Base-by-base conservation (phyloP, 192 early-diverging fungal species). In the Coemansia sp. region DNA sequence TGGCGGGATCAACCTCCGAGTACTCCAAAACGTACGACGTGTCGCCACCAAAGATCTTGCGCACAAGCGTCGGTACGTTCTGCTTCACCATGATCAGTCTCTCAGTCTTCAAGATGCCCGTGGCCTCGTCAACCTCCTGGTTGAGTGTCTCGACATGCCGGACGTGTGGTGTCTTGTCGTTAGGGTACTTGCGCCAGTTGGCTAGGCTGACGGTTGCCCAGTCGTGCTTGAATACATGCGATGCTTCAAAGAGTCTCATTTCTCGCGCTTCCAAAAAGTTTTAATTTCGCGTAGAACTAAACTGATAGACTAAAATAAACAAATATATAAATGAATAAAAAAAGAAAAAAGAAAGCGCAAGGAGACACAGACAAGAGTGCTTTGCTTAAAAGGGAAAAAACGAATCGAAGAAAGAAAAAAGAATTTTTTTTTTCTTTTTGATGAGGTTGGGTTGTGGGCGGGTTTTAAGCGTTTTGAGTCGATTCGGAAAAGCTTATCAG, bases 161-260 rank as follows among this genome's bases (percentile, higher is more conserved):
- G 49, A 99, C 96, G 69, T 99, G 97, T 52, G 89, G 87, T 31
- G 94, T 90, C 45, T 91, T 80, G 22, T 92, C 91, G 81, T 99
- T 99, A 0, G 97, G 97, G 84, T 99, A 99, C 79, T 99, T 99
- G 80, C 89, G 87, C 91, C 91, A 99, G 77, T 96, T 91, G 40
- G 94, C 97, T 18, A 88, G 80, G 31, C 89, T 89, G 48, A 94
- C 91, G 12, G 87, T 88, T 5, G 82, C 84, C 92, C 95, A 98
- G 59, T 89, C 79, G 79, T 96, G 89, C 70, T 87, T 76, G 79
- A 91, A 94, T 30, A 84, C 81, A 69, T 95, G 90, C 55, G 89
- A 77, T 22, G 87, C 83, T 77, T 94, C 85, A 60, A 95, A 95
- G 38, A 98, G 83, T 73, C 93, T 93, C 96, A 95, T 94, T 73